These are phyloP conservation scores for Diutina mesorugosa DNA, from an alignment of 1,139 yeast genomes.

Conservation along the genomic window DNA sequence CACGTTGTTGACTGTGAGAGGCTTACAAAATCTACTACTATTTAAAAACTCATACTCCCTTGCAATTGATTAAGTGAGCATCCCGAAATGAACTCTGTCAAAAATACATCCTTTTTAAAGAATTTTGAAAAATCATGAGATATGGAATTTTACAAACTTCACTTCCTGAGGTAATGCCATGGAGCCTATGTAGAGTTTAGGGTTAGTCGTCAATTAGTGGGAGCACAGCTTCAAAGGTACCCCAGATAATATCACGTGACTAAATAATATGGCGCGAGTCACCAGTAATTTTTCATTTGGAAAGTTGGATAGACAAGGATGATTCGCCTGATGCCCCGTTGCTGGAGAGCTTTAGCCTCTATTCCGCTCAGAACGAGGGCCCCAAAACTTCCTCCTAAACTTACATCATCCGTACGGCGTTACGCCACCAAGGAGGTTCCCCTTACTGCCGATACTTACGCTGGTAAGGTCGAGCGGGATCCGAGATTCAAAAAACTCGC, in stretches of 20 bases:
- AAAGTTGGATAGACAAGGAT: background rate
- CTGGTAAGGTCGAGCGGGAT: slow-evolving; percentile 37
- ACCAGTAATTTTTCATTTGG: background rate
- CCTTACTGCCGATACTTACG: slow-evolving; percentile 52
- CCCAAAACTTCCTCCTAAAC: background rate
- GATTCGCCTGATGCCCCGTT: background rate
- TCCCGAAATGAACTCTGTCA: too few species aligned
- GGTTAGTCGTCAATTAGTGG: too few species aligned
- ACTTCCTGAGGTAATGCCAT: too few species aligned
- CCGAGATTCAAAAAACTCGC: slow-evolving; percentile 33
- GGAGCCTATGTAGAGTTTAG: too few species aligned
- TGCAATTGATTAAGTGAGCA: too few species aligned
- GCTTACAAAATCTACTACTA: too few species aligned
- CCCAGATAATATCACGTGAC: background rate
- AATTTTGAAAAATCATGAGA: too few species aligned
- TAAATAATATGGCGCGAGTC: background rate
- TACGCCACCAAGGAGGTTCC: slow-evolving; percentile 25
- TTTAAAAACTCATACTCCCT: too few species aligned
- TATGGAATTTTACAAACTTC: too few species aligned
- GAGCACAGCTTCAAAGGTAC: background rate
- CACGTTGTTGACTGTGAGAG: too few species aligned
- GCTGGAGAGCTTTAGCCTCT: background rate
- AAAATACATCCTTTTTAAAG: too few species aligned
- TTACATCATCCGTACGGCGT: background rate
- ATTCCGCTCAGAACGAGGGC: background rate